Percentiles rank a stretch among this genome's conserved stretches.
Evolutionary conservation across 805 yeast species (phyloP).

Genomic region (Saturnispora sekii): DNA sequence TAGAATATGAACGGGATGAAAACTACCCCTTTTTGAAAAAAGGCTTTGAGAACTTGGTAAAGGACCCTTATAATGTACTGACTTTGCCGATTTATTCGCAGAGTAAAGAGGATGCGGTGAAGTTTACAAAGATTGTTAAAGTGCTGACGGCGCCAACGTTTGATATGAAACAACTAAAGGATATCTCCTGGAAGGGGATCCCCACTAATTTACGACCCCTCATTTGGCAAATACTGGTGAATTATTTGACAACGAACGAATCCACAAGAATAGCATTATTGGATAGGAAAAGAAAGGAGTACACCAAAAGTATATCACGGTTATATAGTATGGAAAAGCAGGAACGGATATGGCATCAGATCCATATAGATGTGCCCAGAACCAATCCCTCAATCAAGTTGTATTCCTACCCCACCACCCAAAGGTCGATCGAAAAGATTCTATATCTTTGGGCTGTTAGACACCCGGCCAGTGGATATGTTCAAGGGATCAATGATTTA

Average conservation of each 20-base stretch:
- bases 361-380: slow-evolving; percentile 87
- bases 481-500: slow-evolving; percentile 92
- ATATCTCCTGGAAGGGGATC: slow-evolving; percentile 90
- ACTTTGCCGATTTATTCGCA: slow-evolving; percentile 22
- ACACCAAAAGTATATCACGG: slow-evolving; percentile 61
- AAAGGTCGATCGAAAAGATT: slow-evolving; percentile 68
- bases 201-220: slow-evolving; percentile 73
- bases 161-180: slow-evolving; percentile 59
- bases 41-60: slow-evolving; percentile 30
- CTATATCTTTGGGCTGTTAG: slow-evolving; percentile 91
- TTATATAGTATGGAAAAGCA: slow-evolving; percentile 53
- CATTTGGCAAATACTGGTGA: slow-evolving; percentile 83
- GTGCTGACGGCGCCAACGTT: slow-evolving; percentile 47
- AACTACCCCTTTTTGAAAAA: slow-evolving; percentile 19
- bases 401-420: slow-evolving; percentile 62
- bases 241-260: slow-evolving; percentile 81
- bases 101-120: slow-evolving; percentile 34
- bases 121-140: slow-evolving; percentile 57
- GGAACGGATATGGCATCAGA: slow-evolving; percentile 87
- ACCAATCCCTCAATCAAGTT: slow-evolving; percentile 79
- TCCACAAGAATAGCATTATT: slow-evolving; percentile 63
- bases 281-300: slow-evolving; percentile 77
- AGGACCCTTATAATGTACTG: slow-evolving; percentile 33
- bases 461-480: slow-evolving; percentile 97
- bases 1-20: slow-evolving; percentile 12